Evolutionary conservation across 2,329 filamentous ascomycete species (phyloP), one percentile per base, ranked within the genome.

Genomic region (Gyromitra esculenta): DNA sequence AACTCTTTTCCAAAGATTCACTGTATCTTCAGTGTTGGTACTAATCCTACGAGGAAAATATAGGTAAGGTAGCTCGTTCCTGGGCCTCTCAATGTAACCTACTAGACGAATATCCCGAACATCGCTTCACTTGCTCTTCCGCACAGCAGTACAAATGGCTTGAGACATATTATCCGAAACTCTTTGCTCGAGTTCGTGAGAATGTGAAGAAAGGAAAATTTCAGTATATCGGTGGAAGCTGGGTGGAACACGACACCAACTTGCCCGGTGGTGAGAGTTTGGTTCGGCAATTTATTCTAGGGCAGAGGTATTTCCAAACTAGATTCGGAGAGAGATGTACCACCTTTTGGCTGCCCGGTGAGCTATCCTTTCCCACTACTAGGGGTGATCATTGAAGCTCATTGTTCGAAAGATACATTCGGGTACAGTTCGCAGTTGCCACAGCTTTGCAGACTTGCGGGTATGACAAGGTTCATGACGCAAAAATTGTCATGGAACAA

Each of bases 121-220:
- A 97, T 81, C 90, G 93, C 60, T 99, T 99, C 85, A 90, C 92
- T 68, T 94, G 92, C 82, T 97, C 94, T 0, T 94, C 97, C 82
- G 96, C 95, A 18, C 96, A 99, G 83, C 96, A 99, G 83, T 99
- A 93, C 87, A 97, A 97, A 84, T 99, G 96, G 96, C 87, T 98
- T 39, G 94, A 98, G 85, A 86, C 92, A 80, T 87, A 93, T 79
- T 99, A 99, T 82, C 95, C 96, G 0, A 90, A 90, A 52, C 91
- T 93, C 1, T 98, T 93, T 82, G 91, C 96, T 80, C 91, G 95
- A 15, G 95, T 99, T 79, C 97, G 96, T 86, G 86, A 88, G 71
- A 97, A 97, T 87, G 91, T 98, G 77, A 93, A 93, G 84, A 90
- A 94, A 81, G 95, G 94, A 25, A 91, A 89, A 77, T 99, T 99